These are phyloP conservation scores for Aspergillus fijiensis DNA, from an alignment of 2,329 filamentous ascomycete genomes.

Conservation along the genomic window DNA sequence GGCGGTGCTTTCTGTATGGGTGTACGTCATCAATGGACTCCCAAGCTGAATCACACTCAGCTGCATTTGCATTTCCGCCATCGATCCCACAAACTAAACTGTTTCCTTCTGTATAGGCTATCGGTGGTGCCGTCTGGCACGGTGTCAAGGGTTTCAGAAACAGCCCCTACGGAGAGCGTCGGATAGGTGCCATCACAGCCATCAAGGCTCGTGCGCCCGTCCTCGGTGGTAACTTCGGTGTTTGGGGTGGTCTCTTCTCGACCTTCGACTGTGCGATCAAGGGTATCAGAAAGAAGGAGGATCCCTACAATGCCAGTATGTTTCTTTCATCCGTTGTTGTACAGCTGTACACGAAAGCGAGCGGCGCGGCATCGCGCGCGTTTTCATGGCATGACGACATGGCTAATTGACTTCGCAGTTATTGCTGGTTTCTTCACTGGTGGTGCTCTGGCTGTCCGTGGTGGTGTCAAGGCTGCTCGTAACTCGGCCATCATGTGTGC, in stretches of 20 bases:
- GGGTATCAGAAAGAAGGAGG: slow-evolving; percentile 91
- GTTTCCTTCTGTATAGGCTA: slow-evolving; percentile 52
- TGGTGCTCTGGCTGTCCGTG: slow-evolving; percentile 85
- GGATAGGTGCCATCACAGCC: slow-evolving; percentile 93
- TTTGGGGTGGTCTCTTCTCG: slow-evolving; percentile 94
- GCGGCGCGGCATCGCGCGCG: background rate
- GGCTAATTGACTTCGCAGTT: slow-evolving; percentile 46
- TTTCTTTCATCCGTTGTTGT: slow-evolving; percentile 16
- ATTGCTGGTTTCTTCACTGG: slow-evolving; percentile 97
- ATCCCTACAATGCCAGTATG: slow-evolving; percentile 88
- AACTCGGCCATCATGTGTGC: slow-evolving; percentile 97
- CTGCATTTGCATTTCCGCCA: background rate
- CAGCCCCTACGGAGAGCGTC: slow-evolving; percentile 86
- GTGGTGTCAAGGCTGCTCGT: slow-evolving; percentile 84
- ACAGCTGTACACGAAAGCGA: background rate
- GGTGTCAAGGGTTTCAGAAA: slow-evolving; percentile 93
- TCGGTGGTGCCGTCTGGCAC: slow-evolving; percentile 87
- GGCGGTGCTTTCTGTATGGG: slow-evolving; percentile 97
- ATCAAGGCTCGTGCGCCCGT: slow-evolving; percentile 97
- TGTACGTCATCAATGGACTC: slow-evolving; percentile 55
- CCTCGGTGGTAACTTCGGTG: slow-evolving; percentile 94
- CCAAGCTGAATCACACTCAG: background rate
- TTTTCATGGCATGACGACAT: background rate
- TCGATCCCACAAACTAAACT: slow-evolving; percentile 23
- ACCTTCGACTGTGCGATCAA: slow-evolving; percentile 97